Evolutionary conservation across 1,139 yeast species (phyloP).

Genomic region (Sugiyamaella xylanicola): DNA sequence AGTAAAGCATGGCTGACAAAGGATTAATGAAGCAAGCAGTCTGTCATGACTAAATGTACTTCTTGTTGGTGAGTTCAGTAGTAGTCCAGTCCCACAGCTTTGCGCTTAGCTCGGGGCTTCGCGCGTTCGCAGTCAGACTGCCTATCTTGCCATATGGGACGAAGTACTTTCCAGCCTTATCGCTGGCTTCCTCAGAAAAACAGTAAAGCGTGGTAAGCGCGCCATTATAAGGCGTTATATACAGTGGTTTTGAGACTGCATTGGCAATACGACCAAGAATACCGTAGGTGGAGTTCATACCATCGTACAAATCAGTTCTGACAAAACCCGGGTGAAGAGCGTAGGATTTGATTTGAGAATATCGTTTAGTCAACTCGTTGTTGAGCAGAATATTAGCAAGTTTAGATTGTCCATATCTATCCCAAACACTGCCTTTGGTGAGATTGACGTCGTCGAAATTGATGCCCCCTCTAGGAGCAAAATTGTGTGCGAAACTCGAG

Average conservation of each 20-base stretch:
- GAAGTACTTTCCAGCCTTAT: slow-evolving; percentile 18
- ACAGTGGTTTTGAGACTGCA: slow-evolving; percentile 18
- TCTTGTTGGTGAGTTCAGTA: slow-evolving; percentile 14
- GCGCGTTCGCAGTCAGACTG: slow-evolving; percentile 9
- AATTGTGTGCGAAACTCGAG: slow-evolving; percentile 65
- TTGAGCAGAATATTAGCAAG: slow-evolving; percentile 31
- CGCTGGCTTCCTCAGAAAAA: slow-evolving; percentile 17
- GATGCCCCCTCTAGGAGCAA: slow-evolving; percentile 36
- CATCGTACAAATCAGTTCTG: slow-evolving; percentile 21
- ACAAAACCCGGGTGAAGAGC: slow-evolving; percentile 21
- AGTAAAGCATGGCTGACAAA: not conserved
- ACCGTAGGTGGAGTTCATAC: slow-evolving; percentile 19
- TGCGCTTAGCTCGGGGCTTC: slow-evolving; percentile 3
- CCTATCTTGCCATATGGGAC: slow-evolving; percentile 21
- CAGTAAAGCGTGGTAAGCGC: slow-evolving; percentile 19
- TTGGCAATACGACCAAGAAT: slow-evolving; percentile 18
- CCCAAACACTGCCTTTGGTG: slow-evolving; percentile 18
- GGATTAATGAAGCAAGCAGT: not conserved
- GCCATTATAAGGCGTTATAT: slow-evolving; percentile 16
- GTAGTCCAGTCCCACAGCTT: slow-evolving; percentile 22
- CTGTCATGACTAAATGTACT: not conserved
- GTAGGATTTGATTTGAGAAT: slow-evolving; percentile 16
- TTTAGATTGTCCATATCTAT: slow-evolving; percentile 37
- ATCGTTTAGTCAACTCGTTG: slow-evolving; percentile 16
- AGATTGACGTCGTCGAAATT: slow-evolving; percentile 29